These are phyloP conservation scores for Dactylellina leptospora DNA, from an alignment of 2,329 filamentous ascomycete genomes.

Conservation along the genomic window DNA sequence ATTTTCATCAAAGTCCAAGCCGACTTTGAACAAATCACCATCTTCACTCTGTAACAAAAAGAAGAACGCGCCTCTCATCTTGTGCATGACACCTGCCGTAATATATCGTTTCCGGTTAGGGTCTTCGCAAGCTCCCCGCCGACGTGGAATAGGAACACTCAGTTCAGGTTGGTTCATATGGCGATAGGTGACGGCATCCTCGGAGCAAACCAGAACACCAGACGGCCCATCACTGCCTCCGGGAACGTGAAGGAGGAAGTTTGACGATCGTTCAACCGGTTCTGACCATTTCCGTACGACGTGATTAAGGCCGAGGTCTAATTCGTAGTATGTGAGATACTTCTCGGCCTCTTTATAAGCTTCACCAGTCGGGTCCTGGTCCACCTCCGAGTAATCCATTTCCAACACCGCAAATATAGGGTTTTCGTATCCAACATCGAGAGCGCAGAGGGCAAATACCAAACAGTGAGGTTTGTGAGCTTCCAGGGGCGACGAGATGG, in stretches of 20 bases:
- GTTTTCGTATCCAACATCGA: conserved; percentile 97
- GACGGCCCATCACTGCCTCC: conserved; percentile 93
- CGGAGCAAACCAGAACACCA: conserved; percentile 91
- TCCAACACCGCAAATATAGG: conserved; percentile 95
- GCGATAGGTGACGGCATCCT: conserved; percentile 95
- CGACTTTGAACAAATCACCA: conserved; percentile 97
- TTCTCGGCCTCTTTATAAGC: conserved; percentile 86
- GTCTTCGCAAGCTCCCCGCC: conserved; percentile 88
- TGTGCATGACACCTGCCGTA: conserved; percentile 94
- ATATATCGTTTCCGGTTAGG: conserved; percentile 88
- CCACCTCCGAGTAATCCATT: conserved; percentile 88
- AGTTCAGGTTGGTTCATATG: conserved; percentile 93
- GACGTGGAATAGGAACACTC: conserved; percentile 85
- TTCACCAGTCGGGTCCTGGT: conserved; percentile 87
- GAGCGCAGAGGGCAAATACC: conserved; percentile 83
- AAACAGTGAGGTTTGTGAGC: conserved; percentile 92
- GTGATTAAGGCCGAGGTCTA: conserved; percentile 95
- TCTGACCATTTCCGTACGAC: conserved; percentile 98
- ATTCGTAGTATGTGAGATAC: conserved; percentile 93
- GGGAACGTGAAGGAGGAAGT: conserved; percentile 91
- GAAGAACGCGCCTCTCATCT: conserved; percentile 95
- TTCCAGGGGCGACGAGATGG: conserved; percentile 95
- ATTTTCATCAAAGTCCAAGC: conserved; percentile 87
- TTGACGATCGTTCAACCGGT: conserved; percentile 86
- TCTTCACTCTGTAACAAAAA: conserved; percentile 96